Conservation (phyloP, 495 filamentous ascomycete genomes). For the Lepidopterella palustris region DNA sequence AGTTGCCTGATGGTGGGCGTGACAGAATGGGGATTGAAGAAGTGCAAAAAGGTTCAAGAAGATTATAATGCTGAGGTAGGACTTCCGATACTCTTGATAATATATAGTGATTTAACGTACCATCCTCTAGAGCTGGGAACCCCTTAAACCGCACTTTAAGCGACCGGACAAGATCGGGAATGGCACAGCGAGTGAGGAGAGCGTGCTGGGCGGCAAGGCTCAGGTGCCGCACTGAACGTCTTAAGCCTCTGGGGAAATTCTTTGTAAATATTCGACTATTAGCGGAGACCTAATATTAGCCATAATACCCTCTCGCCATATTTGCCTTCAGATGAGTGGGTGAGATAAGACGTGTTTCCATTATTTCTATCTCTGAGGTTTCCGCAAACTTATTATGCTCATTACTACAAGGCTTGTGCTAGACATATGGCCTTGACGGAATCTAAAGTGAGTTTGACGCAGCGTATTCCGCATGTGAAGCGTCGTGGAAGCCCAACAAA, state of each 20-base stretch:
- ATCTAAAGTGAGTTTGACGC: too few species aligned
- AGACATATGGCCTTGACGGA: too few species aligned
- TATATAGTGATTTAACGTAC: too few species aligned
- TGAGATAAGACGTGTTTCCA: too few species aligned
- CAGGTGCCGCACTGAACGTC: slow-evolving; percentile 30
- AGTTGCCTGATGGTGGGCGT: slow-evolving; percentile 73
- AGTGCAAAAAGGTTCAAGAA: slow-evolving; percentile 76
- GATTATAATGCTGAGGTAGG: slow-evolving; percentile 63
- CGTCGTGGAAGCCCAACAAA: too few species aligned
- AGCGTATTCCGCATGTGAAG: too few species aligned
- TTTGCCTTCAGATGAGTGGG: too few species aligned
- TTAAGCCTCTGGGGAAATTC: slow-evolving; percentile 1
- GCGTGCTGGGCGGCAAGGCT: slow-evolving; percentile 22
- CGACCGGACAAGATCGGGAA: slow-evolving; percentile 68
- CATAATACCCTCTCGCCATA: too few species aligned
- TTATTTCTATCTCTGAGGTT: too few species aligned
- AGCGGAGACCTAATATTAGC: too few species aligned
- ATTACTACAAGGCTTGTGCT: too few species aligned
- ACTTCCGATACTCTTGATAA: neutral
- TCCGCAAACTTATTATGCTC: too few species aligned
- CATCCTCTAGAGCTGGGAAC: slow-evolving; percentile 18
- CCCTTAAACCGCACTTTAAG: slow-evolving; percentile 70
- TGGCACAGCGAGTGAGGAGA: slow-evolving; percentile 53
- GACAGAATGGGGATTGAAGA: slow-evolving; percentile 83
- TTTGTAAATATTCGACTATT: neutral